Conservation (phyloP, 768 basidiomycete genomes). For the Fomitopsis serialis region DNA sequence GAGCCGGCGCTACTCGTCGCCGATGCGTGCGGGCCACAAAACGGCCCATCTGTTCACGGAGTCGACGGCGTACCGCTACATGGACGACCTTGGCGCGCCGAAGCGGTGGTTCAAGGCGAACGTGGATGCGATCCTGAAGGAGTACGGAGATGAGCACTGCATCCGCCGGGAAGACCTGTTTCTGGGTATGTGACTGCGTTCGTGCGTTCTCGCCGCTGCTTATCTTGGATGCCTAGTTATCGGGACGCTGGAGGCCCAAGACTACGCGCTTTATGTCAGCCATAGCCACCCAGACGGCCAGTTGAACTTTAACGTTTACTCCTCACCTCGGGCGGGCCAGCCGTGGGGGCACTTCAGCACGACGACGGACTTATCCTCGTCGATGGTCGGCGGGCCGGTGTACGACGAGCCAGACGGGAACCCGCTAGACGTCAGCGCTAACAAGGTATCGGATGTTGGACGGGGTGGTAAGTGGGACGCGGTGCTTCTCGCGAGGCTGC, state of each 20-base stretch:
- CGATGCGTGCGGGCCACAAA: constrained; percentile 60
- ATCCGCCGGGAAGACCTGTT: constrained; percentile 31
- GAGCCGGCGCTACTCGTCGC: constrained; percentile 50
- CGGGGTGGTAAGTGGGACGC: constrained; percentile 40
- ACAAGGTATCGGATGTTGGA: constrained; percentile 47
- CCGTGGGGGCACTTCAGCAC: constrained; percentile 73
- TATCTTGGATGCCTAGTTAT: constrained; percentile 38
- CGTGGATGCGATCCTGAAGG: constrained; percentile 53
- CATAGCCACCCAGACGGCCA: constrained; percentile 61
- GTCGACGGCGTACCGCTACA: constrained; percentile 61
- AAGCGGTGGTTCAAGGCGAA: constrained; percentile 73
- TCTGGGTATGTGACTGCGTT: constrained; percentile 24
- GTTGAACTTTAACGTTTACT: constrained; percentile 69
- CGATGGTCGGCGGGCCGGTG: constrained; percentile 38
- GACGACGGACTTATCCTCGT: constrained; percentile 37
- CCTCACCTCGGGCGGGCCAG: constrained; percentile 41
- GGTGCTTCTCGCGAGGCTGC: constrained; percentile 56
- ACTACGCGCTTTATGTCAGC: constrained; percentile 74
- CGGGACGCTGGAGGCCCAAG: constrained; percentile 63
- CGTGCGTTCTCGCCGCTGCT: background rate
- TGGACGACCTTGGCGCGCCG: constrained; percentile 52
- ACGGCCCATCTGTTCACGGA: constrained; percentile 66
- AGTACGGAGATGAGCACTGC: constrained; percentile 38
- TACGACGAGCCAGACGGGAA: constrained; percentile 36
- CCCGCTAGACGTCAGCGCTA: constrained; percentile 29